Base-by-base conservation (phyloP, 768 basidiomycete species). In the Lepiota brunneoincarnata region DNA sequence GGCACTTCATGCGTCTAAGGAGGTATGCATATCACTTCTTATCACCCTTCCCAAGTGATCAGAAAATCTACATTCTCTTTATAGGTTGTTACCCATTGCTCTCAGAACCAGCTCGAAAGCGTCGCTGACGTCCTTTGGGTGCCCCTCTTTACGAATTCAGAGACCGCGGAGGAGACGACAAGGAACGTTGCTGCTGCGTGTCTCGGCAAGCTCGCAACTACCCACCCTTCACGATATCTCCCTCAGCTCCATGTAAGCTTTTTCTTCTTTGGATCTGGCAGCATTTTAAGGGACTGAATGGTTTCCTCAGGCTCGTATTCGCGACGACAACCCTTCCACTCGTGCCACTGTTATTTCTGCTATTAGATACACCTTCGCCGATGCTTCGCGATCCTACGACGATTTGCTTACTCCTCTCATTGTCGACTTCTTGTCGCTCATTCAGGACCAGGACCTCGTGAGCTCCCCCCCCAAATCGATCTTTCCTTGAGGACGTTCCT, bases 141-240 rank as follows among this genome's bases (percentile, higher is more conserved):
- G 2, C 95, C 96, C 3, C 78, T 99, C 12, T 96, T 98, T 66
- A 84, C 91, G 62, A 89, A 93, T 66, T 93, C 93, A 10, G 88
- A 91, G 56, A 87, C 84, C 57, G 81, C 89, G 14, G 96, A 96
- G 57, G 96, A 98, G 70, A 89, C 89, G 6, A 89, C 92, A 1
- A 77, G 95, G 46, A 98, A 97, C 64, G 92, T 98, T 35, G 93
- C 95, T 21, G 94, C 97, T 42, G 95, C 96, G 2, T 98, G 95
- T 66, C 80, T 99, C 15, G 97, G 97, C 31, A 97, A 98, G 69
- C 77, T 99, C 26, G 95, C 94, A 0, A 91, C 91, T 0, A 90
- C 92, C 0, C 89, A 94, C 54, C 94, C 97, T 3, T 84, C 87
- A 0, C 86, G 85, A 61, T 99, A 96, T 67, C 77, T 98, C 15